Evolutionary conservation across 1,284 basidiomycete species (phyloP).

Genomic region (Apiotrichum laibachii): DNA sequence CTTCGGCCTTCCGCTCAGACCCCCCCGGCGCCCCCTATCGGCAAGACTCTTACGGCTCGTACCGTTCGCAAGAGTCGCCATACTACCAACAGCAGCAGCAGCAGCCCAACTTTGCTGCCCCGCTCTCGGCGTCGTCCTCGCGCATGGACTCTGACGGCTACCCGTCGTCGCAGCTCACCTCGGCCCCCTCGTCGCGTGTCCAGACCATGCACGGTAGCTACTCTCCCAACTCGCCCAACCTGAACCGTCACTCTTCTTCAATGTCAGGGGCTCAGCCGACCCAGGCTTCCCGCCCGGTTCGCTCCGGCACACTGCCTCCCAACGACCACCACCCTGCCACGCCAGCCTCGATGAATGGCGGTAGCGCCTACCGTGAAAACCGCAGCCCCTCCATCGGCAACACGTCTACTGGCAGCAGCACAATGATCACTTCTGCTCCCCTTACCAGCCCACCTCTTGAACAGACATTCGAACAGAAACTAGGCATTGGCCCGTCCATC

Average conservation of each 20-base stretch:
- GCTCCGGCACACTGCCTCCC: slow-evolving; percentile 48
- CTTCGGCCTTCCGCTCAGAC: slow-evolving; percentile 9
- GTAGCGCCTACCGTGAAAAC: slow-evolving; percentile 18
- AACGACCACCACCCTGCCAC: slow-evolving; percentile 28
- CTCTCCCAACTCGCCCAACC: slow-evolving; percentile 42
- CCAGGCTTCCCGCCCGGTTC: slow-evolving; percentile 42
- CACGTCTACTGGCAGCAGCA: slow-evolving; percentile 14
- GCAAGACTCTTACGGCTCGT: slow-evolving; percentile 5
- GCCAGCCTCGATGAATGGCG: slow-evolving; percentile 15
- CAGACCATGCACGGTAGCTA: slow-evolving; percentile 30
- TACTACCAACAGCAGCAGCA: slow-evolving; percentile 1
- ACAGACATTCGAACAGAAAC: slow-evolving; percentile 38
- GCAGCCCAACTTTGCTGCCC: slow-evolving; percentile 27
- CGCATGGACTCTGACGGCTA: slow-evolving; percentile 24
- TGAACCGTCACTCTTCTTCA: slow-evolving; percentile 42
- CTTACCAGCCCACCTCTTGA: slow-evolving; percentile 36
- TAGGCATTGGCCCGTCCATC: slow-evolving; percentile 30
- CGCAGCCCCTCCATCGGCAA: slow-evolving; percentile 13
- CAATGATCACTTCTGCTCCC: slow-evolving; percentile 26
- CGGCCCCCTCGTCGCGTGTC: slow-evolving; percentile 16
- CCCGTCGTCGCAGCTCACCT: slow-evolving; percentile 11
- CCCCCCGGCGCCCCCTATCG: not conserved
- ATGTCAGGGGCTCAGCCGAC: slow-evolving; percentile 6
- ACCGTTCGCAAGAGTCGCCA: slow-evolving; percentile 3
- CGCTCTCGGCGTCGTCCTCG: slow-evolving; percentile 26